Evolutionary conservation across 805 yeast species (phyloP).

Genomic region (Saccharomycopsis fibuligera): DNA sequence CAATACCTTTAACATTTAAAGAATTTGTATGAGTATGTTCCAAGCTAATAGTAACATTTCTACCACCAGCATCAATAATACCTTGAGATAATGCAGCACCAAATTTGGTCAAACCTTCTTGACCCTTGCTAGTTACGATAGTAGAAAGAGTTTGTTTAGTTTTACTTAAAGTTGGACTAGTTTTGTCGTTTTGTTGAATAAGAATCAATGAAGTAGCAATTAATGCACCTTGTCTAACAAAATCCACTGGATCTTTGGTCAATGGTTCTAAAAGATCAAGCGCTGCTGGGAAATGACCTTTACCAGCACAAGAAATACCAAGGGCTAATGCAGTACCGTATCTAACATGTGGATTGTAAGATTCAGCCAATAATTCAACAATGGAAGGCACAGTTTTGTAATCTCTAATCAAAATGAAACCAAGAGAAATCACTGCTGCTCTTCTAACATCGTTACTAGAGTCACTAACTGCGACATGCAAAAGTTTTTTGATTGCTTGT

Average conservation of each 20-base stretch:
- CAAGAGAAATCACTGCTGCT: slow-evolving; percentile 87
- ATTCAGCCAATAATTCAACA: slow-evolving; percentile 85
- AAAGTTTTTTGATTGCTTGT: slow-evolving; percentile 73
- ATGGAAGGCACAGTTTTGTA: slow-evolving; percentile 91
- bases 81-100: slow-evolving; percentile 98
- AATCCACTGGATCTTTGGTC: slow-evolving; percentile 90
- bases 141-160: slow-evolving; percentile 68
- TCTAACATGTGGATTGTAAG: slow-evolving; percentile 96
- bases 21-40: slow-evolving; percentile 88
- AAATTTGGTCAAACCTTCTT: slow-evolving; percentile 94
- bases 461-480: slow-evolving; percentile 94
- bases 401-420: slow-evolving; percentile 85
- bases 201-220: slow-evolving; percentile 88
- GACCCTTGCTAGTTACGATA: slow-evolving; percentile 81
- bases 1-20: slow-evolving; percentile 83
- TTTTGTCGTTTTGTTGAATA: slow-evolving; percentile 79
- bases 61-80: slow-evolving; percentile 96
- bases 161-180: slow-evolving; percentile 72
- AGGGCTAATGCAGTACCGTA: slow-evolving; percentile 97
- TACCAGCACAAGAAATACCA: slow-evolving; percentile 96
- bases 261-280: slow-evolving; percentile 88
- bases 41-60: slow-evolving; percentile 89
- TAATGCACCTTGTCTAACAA: slow-evolving; percentile 96
- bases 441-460: slow-evolving; percentile 95
- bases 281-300: slow-evolving; percentile 72